phyloP scores from a whole-genome alignment of 495 filamentous ascomycete species.

The Aspergillus nidulans region DNA sequence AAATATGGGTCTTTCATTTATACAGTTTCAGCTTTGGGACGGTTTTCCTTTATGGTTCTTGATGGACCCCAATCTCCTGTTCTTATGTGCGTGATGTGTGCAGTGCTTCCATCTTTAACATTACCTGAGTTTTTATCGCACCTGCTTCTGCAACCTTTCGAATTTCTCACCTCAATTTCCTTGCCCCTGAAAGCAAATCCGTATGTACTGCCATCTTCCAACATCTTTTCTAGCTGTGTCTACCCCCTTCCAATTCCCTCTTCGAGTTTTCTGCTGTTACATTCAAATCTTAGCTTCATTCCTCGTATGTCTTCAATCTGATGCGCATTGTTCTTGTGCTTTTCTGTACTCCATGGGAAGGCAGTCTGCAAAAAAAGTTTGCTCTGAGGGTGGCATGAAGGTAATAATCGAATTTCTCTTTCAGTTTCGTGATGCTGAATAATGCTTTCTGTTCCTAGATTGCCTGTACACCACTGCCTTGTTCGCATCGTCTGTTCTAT shows the following conservation, averaged over 20 bases:
- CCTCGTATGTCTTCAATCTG: conserved; percentile 35
- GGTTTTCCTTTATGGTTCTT: conserved; percentile 41
- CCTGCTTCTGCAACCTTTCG: conserved; percentile 6
- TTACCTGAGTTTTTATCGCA: conserved; percentile 35
- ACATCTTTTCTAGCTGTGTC: conserved; percentile 9
- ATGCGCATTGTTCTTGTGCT: conserved; percentile 34
- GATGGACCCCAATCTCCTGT: conserved; percentile 42
- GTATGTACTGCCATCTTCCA: conserved; percentile 5
- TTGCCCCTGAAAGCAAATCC: conserved; percentile 3
- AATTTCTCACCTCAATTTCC: conserved; percentile 5
- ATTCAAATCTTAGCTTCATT: conserved; percentile 29
- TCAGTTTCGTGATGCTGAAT: conserved; percentile 31
- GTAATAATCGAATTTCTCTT: conserved; percentile 43
- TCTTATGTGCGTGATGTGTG: conserved; percentile 43
- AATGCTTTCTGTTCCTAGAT: conserved; percentile 29
- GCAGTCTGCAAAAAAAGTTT: conserved; percentile 50
- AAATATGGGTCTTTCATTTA: conserved; percentile 43
- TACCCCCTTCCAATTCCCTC: conserved; percentile 12
- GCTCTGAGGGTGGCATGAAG: conserved; percentile 34
- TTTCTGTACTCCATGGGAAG: conserved; percentile 43
- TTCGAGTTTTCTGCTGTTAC: conserved; percentile 15
- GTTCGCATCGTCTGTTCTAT: conserved; percentile 15
- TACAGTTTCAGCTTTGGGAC: conserved; percentile 35
- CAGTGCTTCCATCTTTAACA: conserved; percentile 45
- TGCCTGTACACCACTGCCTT: conserved; percentile 33